Evolutionary conservation across 2,329 filamentous ascomycete genomes (phyloP), one percentile per base, ranked within the genome.

Genomic region (Aureobasidium subglaciale): DNA sequence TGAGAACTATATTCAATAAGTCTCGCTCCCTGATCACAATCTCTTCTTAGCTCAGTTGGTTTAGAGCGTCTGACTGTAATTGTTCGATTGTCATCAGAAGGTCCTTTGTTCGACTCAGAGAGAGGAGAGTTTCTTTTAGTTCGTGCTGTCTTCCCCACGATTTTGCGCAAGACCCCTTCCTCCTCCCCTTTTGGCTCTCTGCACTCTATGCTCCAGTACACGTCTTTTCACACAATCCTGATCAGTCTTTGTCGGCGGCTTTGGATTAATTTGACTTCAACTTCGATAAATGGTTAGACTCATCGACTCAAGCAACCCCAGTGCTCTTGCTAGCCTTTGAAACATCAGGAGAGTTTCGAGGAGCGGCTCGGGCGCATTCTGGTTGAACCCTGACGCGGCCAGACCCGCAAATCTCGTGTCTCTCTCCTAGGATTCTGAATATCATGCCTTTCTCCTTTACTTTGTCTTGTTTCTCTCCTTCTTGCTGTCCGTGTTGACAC

Each of bases 41-140:
- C 48, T 53, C 48, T 35, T 35, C 48, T 53, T 53, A 53, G 48
- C 48, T 53, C 48, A 53, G 48, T 53, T 53, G 48, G 48, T 53
- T 53, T 53, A 53, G 48, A 53, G 48, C 48, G 48, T 53, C 35
- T 37, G 48, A 53, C 48, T 53, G 48, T 53, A 53, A 53, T 53
- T 53, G 48, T 32, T 41, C 6, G 25, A 53, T 40, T 53, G 48
- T 53, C 25, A 53, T 53, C 48, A 37, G 35, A 53, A 53, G 48
- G 48, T 53, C 48, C 48, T 53, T 53, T 53, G 48, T 53, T 53
- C 48, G 48, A 53, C 35, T 53, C 48, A 53, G 48, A 53, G 48
- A 53, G 48, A 35, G 48, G 48, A 53, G 48, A 53, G 22, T 7
- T n/a, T 29, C 38, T 38, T 50, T 50, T 4, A n/a, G 8, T n/a